phyloP scores from a whole-genome alignment of 2,329 filamentous ascomycete genomes.

The Graphilbum fragrans region DNA sequence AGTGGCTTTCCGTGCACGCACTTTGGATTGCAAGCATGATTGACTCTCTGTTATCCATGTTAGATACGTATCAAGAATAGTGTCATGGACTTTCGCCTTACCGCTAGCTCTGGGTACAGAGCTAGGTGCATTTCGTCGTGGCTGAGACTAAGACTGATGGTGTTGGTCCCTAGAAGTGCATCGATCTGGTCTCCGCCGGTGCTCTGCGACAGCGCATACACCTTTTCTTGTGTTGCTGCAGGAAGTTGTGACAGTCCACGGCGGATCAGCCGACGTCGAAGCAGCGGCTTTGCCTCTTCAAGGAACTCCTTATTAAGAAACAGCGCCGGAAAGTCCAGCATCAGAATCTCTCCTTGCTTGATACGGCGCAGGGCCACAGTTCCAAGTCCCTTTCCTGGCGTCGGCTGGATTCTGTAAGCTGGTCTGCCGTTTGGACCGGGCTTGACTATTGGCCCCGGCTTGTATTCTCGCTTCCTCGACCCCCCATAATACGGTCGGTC shows the following conservation, averaged over 20 bases:
- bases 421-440: constrained; percentile 1
- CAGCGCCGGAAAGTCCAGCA: constrained; percentile 18
- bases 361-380: constrained; percentile 19
- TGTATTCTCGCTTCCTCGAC: constrained; percentile 6
- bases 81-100: constrained; percentile 8
- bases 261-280: constrained; percentile 15
- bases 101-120: constrained; percentile 21
- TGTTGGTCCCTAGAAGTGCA: constrained; percentile 21
- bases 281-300: constrained; percentile 9
- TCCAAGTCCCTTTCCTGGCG: constrained; percentile 19
- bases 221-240: constrained; percentile 8
- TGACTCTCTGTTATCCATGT: constrained; percentile 18
- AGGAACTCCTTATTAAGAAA: constrained; percentile 13
- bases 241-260: constrained; percentile 17
- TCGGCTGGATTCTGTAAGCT: constrained; percentile 15
- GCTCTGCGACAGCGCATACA: constrained; percentile 17
- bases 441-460: constrained; percentile 2
- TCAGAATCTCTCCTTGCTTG: constrained; percentile 17
- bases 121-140: constrained; percentile 14
- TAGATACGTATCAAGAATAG: not conserved
- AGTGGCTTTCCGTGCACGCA: too few species aligned
- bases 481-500: constrained; percentile 10
- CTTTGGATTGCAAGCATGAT: constrained; percentile 25
- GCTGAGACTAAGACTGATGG: constrained; percentile 16
- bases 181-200: constrained; percentile 19